Percentiles rank a stretch among this genome's conserved stretches.
Evolutionary conservation across 225 moss, liverwort and hornwort species (phyloP).

Genomic region (Takakia lepidozioides): DNA sequence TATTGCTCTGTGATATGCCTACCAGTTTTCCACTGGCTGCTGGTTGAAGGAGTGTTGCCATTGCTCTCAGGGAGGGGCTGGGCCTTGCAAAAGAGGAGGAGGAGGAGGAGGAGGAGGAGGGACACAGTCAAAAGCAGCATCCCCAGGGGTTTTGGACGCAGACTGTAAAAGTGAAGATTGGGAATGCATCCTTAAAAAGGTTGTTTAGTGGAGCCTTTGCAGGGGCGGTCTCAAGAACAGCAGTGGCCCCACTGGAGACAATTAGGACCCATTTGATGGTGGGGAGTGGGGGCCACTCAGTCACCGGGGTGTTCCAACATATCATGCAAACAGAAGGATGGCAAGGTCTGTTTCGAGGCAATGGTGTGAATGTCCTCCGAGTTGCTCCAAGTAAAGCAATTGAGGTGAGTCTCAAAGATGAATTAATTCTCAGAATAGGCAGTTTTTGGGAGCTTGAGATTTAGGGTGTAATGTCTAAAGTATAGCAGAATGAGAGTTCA

Average conservation of each 20-base stretch:
- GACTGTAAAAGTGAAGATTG: conserved; percentile 47
- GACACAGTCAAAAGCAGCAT: conserved; percentile 10
- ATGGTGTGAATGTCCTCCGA: conserved; percentile 90
- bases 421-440: no score
- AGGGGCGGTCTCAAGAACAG: conserved; percentile 94
- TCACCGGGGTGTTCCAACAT: conserved; percentile 45
- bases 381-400: conserved; percentile 99
- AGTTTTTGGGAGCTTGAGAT: no score
- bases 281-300: conserved; percentile 43
- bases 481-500: no score
- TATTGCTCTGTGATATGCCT: no score
- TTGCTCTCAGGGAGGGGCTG: conserved; percentile 44
- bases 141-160: conserved; percentile 9
- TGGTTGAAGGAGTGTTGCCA: no score
- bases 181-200: conserved; percentile 66
- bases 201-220: conserved; percentile 84
- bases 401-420: conserved; percentile 40
- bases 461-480: no score
- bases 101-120: conserved; percentile 9
- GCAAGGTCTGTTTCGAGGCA: conserved; percentile 89
- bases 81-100: conserved; percentile 24
- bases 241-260: conserved; percentile 91
- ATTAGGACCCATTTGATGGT: conserved; percentile 96
- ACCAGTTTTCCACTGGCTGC: no score
- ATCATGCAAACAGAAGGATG: conserved; percentile 83